Conservation (phyloP, 2,329 filamentous ascomycete species). For the Fusarium multiceps region DNA sequence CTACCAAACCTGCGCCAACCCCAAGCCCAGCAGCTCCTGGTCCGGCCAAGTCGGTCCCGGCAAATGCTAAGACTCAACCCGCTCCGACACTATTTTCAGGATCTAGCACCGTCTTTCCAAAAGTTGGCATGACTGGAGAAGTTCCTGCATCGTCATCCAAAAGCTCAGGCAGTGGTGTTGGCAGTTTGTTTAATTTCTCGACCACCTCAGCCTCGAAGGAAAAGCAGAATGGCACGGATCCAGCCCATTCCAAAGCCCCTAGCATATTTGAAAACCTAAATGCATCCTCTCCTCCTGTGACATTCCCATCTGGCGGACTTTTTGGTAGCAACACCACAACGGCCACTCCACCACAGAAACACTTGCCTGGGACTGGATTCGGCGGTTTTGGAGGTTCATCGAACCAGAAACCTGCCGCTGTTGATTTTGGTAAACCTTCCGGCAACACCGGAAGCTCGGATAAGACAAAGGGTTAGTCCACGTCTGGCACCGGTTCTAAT, state of each 20-base stretch:
- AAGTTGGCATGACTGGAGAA: not conserved
- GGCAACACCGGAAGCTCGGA: not conserved
- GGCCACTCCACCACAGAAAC: not conserved
- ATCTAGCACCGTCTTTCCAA: not conserved
- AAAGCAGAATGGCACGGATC: not conserved
- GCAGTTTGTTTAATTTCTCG: no score
- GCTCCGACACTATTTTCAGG: fast-evolving
- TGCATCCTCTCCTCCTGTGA: not conserved
- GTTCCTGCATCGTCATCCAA: not conserved
- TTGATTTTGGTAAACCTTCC: not conserved
- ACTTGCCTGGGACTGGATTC: fast-evolving
- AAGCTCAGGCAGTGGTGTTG: not conserved
- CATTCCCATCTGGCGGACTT: not conserved
- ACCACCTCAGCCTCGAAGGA: not conserved
- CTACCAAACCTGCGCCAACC: not conserved
- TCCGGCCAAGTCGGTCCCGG: not conserved
- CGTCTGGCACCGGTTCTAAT: not conserved
- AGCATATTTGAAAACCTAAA: not conserved
- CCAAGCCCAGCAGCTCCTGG: not conserved
- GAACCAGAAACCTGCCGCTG: not conserved
- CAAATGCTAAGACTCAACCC: not conserved
- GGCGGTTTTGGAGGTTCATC: not conserved
- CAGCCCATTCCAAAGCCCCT: not conserved
- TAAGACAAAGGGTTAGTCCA: not conserved
- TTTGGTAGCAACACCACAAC: not conserved